Evolutionary conservation across 164 flowering plant genomes (phyloP).

Genomic region (Paratinospora sagittata): DNA sequence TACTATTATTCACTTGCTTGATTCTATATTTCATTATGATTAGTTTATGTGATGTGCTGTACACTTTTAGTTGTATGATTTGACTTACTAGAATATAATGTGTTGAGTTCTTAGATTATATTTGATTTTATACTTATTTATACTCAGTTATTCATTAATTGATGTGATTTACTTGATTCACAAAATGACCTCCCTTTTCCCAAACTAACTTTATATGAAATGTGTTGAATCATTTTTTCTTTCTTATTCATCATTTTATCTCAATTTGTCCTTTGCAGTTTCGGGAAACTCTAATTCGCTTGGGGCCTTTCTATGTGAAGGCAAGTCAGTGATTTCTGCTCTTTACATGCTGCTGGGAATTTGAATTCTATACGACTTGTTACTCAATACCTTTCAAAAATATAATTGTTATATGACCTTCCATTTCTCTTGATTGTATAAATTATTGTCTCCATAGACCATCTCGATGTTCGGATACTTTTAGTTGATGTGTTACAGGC

Average conservation of each 20-base stretch:
- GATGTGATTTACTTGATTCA: too few relatives aligned
- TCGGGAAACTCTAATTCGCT: conserved; percentile 68
- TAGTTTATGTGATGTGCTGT: neutral
- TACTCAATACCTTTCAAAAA: neutral
- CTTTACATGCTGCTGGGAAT: neutral
- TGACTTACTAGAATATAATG: too few relatives aligned
- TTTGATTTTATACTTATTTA: neutral
- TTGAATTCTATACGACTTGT: conserved; percentile 6
- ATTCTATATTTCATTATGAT: neutral
- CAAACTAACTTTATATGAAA: neutral
- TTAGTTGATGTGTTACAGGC: too few relatives aligned
- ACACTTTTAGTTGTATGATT: neutral
- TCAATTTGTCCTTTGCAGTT: conserved; percentile 56
- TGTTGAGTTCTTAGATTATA: too few relatives aligned
- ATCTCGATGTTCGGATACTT: neutral
- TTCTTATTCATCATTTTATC: neutral
- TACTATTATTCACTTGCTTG: neutral
- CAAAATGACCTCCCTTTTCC: neutral
- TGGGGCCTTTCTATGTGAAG: conserved; percentile 97
- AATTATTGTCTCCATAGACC: neutral
- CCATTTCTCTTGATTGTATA: neutral
- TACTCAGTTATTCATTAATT: too few relatives aligned
- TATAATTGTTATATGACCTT: neutral
- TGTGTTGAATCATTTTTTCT: neutral
- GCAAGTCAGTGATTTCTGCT: conserved; percentile 19